A percentile compares a stretch with the other conserved stretches of the same genome.
Conservation (phyloP, 1,284 basidiomycete genomes). For the Mycena sp. region DNA sequence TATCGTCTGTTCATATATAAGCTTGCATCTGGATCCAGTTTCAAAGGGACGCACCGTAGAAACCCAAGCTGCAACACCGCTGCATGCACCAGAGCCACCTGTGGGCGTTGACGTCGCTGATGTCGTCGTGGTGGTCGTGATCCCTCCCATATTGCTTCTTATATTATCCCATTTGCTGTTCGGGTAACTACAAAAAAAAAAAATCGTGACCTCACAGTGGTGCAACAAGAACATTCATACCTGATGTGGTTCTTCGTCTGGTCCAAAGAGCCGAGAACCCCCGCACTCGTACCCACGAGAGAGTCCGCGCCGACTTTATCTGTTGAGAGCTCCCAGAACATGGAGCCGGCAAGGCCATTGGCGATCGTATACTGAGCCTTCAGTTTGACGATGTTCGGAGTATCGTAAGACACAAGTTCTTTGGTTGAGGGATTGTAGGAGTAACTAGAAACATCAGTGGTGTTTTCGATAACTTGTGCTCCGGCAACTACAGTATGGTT, state of each 20-base stretch:
- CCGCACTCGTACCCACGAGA: constrained; percentile 60
- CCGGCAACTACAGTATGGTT: constrained; percentile 54
- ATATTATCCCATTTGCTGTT: constrained; percentile 78
- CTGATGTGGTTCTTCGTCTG: constrained; percentile 76
- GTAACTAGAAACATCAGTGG: constrained; percentile 79
- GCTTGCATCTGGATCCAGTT: neutral
- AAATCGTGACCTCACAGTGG: neutral
- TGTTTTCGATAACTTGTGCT: constrained; percentile 75
- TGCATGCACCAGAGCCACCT: constrained; percentile 52
- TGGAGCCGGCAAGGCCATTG: constrained; percentile 75
- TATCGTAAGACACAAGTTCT: constrained; percentile 85
- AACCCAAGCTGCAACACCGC: constrained; percentile 62
- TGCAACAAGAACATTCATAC: constrained; percentile 37
- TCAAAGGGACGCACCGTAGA: constrained; percentile 41
- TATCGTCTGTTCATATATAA: constrained; percentile 39
- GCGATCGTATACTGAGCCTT: constrained; percentile 82
- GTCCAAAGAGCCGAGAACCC: constrained; percentile 64
- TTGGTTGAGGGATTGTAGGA: constrained; percentile 73
- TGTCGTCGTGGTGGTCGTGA: constrained; percentile 37
- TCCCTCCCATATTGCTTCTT: constrained; percentile 62
- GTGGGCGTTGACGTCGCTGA: constrained; percentile 37
- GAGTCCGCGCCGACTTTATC: constrained; percentile 69
- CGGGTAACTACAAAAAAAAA: constrained; percentile 57
- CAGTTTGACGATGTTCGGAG: constrained; percentile 71
- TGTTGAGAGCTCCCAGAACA: constrained; percentile 85